Conservation (phyloP, 345 rosid genomes). For the Gossypium raimondii region DNA sequence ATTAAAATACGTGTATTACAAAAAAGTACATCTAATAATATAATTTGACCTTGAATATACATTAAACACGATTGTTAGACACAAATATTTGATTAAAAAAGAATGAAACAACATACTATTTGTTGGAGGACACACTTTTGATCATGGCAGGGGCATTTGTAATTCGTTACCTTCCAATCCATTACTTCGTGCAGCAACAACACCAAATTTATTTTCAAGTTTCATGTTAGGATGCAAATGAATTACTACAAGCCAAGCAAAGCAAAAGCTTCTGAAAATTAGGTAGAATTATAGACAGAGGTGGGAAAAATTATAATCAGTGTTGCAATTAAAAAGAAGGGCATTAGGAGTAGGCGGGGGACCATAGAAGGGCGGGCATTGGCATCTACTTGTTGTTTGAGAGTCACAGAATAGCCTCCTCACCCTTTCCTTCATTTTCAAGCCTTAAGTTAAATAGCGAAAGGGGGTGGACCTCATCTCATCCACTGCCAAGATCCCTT, state of each 20-base stretch:
- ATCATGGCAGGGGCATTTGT: background rate
- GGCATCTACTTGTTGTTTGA: slow-evolving; percentile 9
- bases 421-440: slow-evolving; percentile 33
- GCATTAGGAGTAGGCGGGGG: slow-evolving; percentile 14
- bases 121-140: background rate
- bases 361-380: slow-evolving; percentile 25
- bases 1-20: no score
- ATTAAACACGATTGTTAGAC: no score
- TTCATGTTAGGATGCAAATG: background rate
- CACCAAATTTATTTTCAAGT: background rate
- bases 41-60: no score
- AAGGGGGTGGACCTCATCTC: slow-evolving; percentile 43
- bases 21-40: no score
- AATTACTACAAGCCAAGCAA: background rate
- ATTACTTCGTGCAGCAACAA: background rate
- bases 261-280: background rate
- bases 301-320: no score
- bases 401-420: slow-evolving; percentile 22
- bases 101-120: no score
- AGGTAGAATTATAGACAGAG: no score
- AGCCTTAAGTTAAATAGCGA: slow-evolving; percentile 28
- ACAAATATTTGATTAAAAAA: no score
- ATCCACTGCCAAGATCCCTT: slow-evolving; percentile 49
- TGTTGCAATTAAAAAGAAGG: slow-evolving; percentile 8
- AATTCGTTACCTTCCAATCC: background rate